Evolutionary conservation across 1,139 yeast genomes (phyloP), one percentile per base, ranked within the genome.

Genomic region (Scheffersomyces cryptocercus): DNA sequence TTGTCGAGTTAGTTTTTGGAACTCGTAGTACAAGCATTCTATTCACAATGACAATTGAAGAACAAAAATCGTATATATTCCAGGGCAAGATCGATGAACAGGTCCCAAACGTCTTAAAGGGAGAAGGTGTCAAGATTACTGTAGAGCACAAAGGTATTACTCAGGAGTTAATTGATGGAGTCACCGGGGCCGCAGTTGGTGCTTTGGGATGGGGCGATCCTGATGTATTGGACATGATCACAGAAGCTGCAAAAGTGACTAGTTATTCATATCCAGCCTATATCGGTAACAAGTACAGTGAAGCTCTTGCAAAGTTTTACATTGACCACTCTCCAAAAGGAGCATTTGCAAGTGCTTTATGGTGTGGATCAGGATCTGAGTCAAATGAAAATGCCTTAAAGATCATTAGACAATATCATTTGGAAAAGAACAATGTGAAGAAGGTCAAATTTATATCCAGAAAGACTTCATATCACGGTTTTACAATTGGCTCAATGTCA

Each of bases 161-260:
- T 40, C 65, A 56, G 31, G 67, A 62, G 16, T 48, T 79, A 13
- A 61, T 79, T 36, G 86, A 82, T 56, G 84, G 77, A 32, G 63
- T 72, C 53, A 77, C 85, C n/a, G 86, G 86, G 50, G 86, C 86
- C 5, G 85, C 86, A 29, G 86, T 81, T 35, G 81, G 81, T 29
- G 78, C 84, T 2, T 64, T 81, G 41, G 85, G 85, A 13, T 82
- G 80, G 70, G 75, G 75, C 37, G 85, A 82, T 54, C 68, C 70
- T 35, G 84, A 79, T 31, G 75, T 78, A 37, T 60, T 66, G 36
- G 66, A 69, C n/a, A 71, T 68, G 36, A 75, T 81, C 67, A 64
- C 61, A 39, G 70, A 74, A 30, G 82, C 81, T 16, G 81, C 81
- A 29, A 68, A 65, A 39, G 67, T 60, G 13, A 59, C 67, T 31